Base-by-base conservation (phyloP, 768 basidiomycete genomes). In the Amanita pseudoporphyria region DNA sequence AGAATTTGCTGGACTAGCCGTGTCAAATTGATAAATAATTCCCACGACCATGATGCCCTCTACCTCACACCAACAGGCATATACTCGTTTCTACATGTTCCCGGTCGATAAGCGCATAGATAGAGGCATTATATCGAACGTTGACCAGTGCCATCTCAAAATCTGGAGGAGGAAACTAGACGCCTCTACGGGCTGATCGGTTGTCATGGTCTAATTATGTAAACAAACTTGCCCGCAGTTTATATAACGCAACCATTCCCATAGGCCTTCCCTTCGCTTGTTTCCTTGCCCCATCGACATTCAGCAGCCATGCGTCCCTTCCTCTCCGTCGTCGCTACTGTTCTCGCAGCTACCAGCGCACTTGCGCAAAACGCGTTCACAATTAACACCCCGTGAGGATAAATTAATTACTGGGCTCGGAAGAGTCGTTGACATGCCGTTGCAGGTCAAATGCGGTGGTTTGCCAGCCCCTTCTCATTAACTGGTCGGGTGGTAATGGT, bases 301-400 rank as follows among this genome's bases (percentile, higher is more conserved):
- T 61, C 45, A 56, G 57, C 53, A 45, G 56, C 24, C 35, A 47
- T 55, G 69, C 62, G 58, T 82, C 82, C 63, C 37, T 60, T 76
- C 53, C 58, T 68, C 42, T 58, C 71, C 47, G 49, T 77, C 56
- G 56, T 67, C 45, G 59, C 70, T 51, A 59, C 68, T 54, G 66
- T 65, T 37, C 63, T 78, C 55, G 60, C 73, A 54, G 68, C 65
- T 40, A 61, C 64, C 44, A 63, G 63, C 28, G 78, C 63, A 43
- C 36, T 69, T 21, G 81, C 75, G 14, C 78, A 79, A 58, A 53
- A 54, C 19, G 10, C 47, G 26, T 58, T 80, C 55, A 66, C 56
- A 1, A 69, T 88, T 61, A 81, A 84, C 62, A 90, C 87, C 32
- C 87, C 87, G 86, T 87, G 56, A 59, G 84, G 32, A n/a, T 16